These are phyloP conservation scores for Penicillium capsulatum DNA, from an alignment of 2,329 filamentous ascomycete species.

Conservation along the genomic window DNA sequence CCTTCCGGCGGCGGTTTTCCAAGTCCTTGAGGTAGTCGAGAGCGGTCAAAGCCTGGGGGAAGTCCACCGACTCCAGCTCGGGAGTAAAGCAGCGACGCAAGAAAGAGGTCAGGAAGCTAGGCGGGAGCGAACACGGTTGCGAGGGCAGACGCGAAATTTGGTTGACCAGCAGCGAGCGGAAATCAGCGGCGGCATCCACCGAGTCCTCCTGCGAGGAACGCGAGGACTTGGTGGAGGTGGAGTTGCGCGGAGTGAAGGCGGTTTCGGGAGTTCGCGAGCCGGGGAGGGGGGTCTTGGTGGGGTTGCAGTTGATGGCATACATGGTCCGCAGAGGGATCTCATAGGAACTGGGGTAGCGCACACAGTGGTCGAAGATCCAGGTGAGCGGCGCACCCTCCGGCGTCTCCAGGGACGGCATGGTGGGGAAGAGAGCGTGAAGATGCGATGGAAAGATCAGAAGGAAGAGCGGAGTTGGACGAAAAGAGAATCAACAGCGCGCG, in stretches of 20 bases:
- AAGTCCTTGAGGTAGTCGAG: slow-evolving; percentile 64
- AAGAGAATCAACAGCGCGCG: neutral
- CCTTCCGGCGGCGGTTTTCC: slow-evolving; percentile 56
- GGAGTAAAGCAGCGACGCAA: slow-evolving; percentile 56
- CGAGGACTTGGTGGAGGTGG: slow-evolving; percentile 27
- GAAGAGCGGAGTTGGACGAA: neutral
- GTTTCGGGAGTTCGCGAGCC: slow-evolving; percentile 27
- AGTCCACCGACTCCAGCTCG: slow-evolving; percentile 57
- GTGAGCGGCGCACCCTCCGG: slow-evolving; percentile 41
- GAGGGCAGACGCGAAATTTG: slow-evolving; percentile 57
- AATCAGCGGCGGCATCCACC: slow-evolving; percentile 39
- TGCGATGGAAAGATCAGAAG: neutral
- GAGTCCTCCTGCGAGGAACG: slow-evolving; percentile 14
- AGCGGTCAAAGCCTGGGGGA: slow-evolving; percentile 61
- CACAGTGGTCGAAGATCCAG: slow-evolving; percentile 57
- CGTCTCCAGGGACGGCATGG: slow-evolving; percentile 15
- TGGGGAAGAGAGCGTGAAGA: neutral
- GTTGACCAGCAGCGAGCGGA: slow-evolving; percentile 41
- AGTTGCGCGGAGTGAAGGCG: slow-evolving; percentile 35
- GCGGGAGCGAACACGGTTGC: slow-evolving; percentile 59
- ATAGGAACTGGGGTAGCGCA: slow-evolving; percentile 59
- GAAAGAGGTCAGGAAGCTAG: slow-evolving; percentile 60
- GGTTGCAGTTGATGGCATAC: slow-evolving; percentile 62
- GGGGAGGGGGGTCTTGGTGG: slow-evolving; percentile 38
- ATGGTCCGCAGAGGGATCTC: slow-evolving; percentile 65